Conservation (phyloP, 1,284 basidiomycete species). For the Trichosporon ovoides region DNA sequence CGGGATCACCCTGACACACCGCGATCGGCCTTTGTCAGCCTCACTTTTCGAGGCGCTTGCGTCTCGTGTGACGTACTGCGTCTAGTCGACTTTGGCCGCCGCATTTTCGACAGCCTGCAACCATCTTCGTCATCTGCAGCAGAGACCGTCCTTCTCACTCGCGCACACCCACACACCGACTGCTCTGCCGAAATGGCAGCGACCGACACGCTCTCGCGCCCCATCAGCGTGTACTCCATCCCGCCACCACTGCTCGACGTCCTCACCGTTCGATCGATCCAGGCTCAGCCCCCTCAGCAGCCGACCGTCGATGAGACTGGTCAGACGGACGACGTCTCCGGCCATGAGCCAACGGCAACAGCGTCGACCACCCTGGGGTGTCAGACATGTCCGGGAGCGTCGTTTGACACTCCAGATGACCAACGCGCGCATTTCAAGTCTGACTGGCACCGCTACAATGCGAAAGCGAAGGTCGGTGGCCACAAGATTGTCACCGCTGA, state of each 20-base stretch:
- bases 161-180: neutral
- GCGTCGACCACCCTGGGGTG: slow-evolving; percentile 54
- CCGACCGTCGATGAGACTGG: neutral
- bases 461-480: slow-evolving; percentile 67
- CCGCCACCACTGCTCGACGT: slow-evolving; percentile 62
- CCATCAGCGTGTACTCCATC: slow-evolving; percentile 56
- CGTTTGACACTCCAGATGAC: slow-evolving; percentile 70
- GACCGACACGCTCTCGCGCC: slow-evolving; percentile 20
- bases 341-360: neutral
- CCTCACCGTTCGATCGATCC: slow-evolving; percentile 58
- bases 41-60: neutral
- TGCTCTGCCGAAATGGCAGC: neutral
- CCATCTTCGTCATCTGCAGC: neutral
- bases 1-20: neutral
- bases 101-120: neutral
- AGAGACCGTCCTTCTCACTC: neutral
- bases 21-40: neutral
- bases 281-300: slow-evolving; percentile 9
- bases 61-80: neutral
- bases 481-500: slow-evolving; percentile 60
- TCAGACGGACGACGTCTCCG: neutral
- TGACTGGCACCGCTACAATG: slow-evolving; percentile 98
- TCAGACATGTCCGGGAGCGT: slow-evolving; percentile 66
- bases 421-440: slow-evolving; percentile 85
- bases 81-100: neutral